Evolutionary conservation across 148 eudicot genomes (phyloP).

Genomic region (Dysphania ambrosioides): DNA sequence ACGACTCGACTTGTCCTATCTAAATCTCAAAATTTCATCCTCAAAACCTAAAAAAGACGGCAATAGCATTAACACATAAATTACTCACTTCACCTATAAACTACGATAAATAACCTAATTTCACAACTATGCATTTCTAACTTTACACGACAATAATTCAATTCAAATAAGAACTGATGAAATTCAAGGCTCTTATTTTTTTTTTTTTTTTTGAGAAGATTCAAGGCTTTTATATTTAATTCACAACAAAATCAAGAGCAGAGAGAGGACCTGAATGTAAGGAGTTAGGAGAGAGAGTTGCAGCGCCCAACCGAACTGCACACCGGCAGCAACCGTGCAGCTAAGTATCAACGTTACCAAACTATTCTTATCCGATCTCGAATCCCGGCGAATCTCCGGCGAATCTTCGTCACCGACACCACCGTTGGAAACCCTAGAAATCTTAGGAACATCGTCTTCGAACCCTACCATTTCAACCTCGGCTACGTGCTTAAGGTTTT

Average conservation of each 20-base stretch:
- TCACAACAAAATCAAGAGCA: background rate
- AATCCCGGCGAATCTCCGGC: background rate
- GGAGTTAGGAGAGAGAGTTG: slow-evolving; percentile 96
- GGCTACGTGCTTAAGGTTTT: slow-evolving; percentile 28
- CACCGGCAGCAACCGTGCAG: slow-evolving; percentile 83
- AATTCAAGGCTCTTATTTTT: background rate
- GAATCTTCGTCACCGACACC: slow-evolving; percentile 19
- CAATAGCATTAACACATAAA: background rate
- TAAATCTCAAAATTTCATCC: background rate
- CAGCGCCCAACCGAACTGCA: slow-evolving; percentile 91
- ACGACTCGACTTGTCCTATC: background rate
- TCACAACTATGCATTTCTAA: background rate
- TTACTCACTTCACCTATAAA: background rate
- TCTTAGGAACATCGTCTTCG: background rate
- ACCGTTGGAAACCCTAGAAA: slow-evolving; percentile 33
- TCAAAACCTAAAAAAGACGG: background rate
- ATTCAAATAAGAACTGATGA: background rate
- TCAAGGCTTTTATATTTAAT: background rate
- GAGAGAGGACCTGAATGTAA: slow-evolving; percentile 60
- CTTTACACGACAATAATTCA: background rate
- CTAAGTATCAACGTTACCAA: slow-evolving; percentile 65
- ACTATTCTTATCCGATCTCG: slow-evolving; percentile 28
- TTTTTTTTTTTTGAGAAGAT: too few species aligned
- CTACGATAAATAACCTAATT: background rate
- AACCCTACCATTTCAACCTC: slow-evolving; percentile 43